These are phyloP conservation scores for Eucalyptus sp. DNA, from an alignment of 345 rosid species.

Conservation along the genomic window DNA sequence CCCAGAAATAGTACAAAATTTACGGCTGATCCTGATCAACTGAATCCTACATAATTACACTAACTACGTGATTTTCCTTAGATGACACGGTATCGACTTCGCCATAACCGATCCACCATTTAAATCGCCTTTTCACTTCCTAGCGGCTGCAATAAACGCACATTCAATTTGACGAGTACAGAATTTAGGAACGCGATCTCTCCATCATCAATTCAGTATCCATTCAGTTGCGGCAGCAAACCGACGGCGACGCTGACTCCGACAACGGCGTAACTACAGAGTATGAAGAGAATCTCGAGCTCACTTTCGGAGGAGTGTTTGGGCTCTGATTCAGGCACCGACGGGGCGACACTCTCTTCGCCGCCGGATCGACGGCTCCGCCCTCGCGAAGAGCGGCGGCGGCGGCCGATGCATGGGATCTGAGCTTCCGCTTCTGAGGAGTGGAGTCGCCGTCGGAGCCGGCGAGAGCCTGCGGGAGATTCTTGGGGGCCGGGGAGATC, in stretches of 20 bases:
- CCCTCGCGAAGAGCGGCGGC: background rate
- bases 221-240: background rate
- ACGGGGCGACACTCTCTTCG: constrained; percentile 43
- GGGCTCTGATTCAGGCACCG: constrained; percentile 26
- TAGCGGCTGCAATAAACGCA: background rate
- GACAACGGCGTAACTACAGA: background rate
- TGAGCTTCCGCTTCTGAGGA: constrained; percentile 43
- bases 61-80: background rate
- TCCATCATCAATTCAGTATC: background rate
- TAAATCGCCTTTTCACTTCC: background rate
- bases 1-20: background rate
- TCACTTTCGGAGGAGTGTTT: constrained; percentile 4
- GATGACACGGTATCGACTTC: background rate
- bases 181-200: background rate
- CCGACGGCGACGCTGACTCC: background rate
- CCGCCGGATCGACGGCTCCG: constrained; percentile 10
- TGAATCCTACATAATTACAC: background rate
- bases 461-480: constrained; percentile 1
- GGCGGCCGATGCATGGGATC: constrained; percentile 17
- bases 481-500: background rate
- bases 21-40: background rate
- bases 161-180: background rate
- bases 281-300: background rate
- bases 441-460: constrained; percentile 20
- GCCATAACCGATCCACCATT: background rate